These are phyloP conservation scores for Solanum bulbocastanum DNA, from an alignment of 257 asterid genomes.

Conservation along the genomic window DNA sequence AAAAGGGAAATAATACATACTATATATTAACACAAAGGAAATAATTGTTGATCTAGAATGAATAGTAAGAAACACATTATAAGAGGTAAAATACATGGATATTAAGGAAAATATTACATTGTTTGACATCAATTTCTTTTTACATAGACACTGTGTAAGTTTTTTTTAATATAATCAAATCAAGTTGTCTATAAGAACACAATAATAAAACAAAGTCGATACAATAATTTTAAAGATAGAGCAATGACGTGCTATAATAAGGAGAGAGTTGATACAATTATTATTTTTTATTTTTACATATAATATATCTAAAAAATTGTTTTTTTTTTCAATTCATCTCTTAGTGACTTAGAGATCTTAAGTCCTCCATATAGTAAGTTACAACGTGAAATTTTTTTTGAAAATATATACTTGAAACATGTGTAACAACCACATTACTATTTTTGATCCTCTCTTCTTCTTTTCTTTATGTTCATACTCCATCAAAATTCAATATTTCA, in stretches of 20 bases:
- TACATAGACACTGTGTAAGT: not conserved
- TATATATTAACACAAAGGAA: not conserved
- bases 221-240: no score
- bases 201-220: no score
- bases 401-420: not conserved
- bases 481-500: not conserved
- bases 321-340: no score
- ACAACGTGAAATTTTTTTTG: not conserved
- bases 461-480: not conserved
- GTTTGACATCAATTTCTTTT: not conserved
- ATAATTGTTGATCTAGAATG: not conserved
- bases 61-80: no score
- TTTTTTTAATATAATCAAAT: no score
- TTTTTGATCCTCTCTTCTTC: not conserved
- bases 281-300: no score
- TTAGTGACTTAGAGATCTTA: no score
- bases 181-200: not conserved
- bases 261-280: not conserved
- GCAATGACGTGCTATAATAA: not conserved
- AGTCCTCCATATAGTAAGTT: not conserved
- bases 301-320: no score
- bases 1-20: no score
- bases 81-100: not conserved
- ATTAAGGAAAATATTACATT: not conserved
- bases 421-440: not conserved